phyloP scores from a whole-genome alignment of 148 eudicot species.

The Rheum nobile region DNA sequence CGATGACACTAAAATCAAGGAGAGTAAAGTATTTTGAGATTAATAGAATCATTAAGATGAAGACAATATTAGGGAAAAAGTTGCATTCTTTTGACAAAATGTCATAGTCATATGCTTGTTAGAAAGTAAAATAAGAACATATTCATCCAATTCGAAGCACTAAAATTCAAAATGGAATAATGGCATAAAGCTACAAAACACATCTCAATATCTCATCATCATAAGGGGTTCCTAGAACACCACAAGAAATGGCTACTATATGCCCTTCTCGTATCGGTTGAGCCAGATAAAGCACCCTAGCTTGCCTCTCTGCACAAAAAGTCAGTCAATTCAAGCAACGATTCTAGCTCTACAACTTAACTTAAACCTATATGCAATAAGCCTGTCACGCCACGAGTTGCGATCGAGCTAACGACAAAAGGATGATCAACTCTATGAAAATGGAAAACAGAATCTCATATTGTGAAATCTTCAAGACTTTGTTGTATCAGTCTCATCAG shows the following conservation, averaged over 20 bases:
- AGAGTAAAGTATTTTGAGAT: not conserved
- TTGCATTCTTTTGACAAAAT: conserved; percentile 3
- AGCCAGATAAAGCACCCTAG: not conserved
- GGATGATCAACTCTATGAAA: not conserved
- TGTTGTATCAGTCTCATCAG: not conserved
- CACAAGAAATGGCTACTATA: not conserved
- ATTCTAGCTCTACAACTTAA: no score
- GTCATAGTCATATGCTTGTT: not conserved
- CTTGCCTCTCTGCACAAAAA: not conserved
- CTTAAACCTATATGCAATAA: no score
- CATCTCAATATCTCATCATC: no score
- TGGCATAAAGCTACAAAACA: not conserved
- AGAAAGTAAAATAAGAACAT: conserved; percentile 6
- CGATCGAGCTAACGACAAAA: no score
- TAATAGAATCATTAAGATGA: not conserved
- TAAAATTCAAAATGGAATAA: not conserved
- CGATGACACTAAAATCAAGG: not conserved
- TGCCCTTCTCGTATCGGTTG: conserved; percentile 2
- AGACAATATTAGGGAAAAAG: conserved; percentile 8
- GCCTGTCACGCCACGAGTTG: no score
- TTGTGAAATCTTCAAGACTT: not conserved
- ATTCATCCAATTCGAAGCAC: conserved; percentile 7
- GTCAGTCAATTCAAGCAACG: not conserved
- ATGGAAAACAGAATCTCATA: not conserved
- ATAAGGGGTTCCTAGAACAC: not conserved